A percentile compares a stretch with the other conserved stretches of the same genome.
Conservation (phyloP, 2,329 filamentous ascomycete species). For the Scolecobasidium constrictum region DNA sequence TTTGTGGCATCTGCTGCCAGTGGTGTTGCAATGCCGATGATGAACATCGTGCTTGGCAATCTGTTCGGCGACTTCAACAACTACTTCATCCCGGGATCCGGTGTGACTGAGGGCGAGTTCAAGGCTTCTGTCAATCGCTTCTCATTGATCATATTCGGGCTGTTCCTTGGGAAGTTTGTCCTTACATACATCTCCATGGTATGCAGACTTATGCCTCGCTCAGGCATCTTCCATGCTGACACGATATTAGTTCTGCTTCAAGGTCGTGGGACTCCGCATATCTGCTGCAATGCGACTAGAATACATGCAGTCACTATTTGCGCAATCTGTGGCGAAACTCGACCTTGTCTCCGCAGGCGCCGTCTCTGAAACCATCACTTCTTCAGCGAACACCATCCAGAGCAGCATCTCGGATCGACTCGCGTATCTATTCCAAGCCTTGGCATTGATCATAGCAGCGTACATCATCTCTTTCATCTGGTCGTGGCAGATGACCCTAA, state of each 20-base stretch:
- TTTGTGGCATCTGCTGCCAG: constrained; percentile 1
- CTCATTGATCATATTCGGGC: constrained; percentile 39
- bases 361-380: constrained; percentile 19
- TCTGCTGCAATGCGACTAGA: constrained; percentile 18
- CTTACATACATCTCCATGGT: constrained; percentile 47
- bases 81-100: constrained; percentile 23
- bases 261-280: constrained; percentile 17
- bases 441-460: constrained; percentile 23
- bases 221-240: constrained; percentile 8
- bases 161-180: constrained; percentile 42
- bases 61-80: constrained; percentile 9
- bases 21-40: constrained; percentile 10
- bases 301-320: constrained; percentile 18
- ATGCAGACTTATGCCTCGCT: constrained; percentile 5
- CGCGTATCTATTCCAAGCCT: constrained; percentile 17
- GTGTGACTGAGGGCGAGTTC: constrained; percentile 37
- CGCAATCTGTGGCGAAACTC: constrained; percentile 17
- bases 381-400: constrained; percentile 18
- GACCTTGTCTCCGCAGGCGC: constrained; percentile 19
- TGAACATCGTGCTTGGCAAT: constrained; percentile 10
- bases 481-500: constrained; percentile 18
- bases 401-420: constrained; percentile 20
- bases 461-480: constrained; percentile 22
- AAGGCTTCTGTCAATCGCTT: constrained; percentile 37
- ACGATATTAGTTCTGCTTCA: constrained; percentile 18